phyloP scores from a whole-genome alignment of 768 basidiomycete genomes.

The Tricholoma furcatifolium region DNA sequence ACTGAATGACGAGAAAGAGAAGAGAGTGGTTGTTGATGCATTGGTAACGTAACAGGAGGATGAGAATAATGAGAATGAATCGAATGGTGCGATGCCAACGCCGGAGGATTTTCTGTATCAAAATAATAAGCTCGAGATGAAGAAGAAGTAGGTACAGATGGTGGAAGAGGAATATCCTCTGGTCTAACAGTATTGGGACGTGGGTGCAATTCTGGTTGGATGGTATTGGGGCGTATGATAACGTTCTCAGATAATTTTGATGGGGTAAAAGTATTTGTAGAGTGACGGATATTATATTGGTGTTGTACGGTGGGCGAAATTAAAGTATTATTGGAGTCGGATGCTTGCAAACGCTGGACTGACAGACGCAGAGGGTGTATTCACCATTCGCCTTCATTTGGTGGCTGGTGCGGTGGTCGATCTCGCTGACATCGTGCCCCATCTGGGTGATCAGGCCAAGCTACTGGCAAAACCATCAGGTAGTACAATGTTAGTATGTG shows the following conservation, averaged over 20 bases:
- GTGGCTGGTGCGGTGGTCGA: too few species aligned
- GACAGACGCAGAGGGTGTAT: background rate
- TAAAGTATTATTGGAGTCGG: too few species aligned
- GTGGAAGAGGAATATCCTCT: background rate
- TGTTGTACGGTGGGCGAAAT: background rate
- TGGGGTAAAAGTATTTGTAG: background rate
- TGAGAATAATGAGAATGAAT: too few species aligned
- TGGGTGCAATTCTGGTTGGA: background rate
- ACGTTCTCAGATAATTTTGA: background rate
- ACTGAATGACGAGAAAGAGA: background rate
- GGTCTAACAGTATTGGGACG: background rate
- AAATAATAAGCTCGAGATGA: background rate
- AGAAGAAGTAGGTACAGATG: background rate
- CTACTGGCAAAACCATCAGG: too few species aligned
- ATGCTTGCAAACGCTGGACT: too few species aligned
- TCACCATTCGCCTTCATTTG: too few species aligned
- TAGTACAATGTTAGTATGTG: too few species aligned
- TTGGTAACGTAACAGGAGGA: background rate
- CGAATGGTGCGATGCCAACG: too few species aligned
- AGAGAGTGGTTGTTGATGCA: background rate
- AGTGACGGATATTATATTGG: background rate
- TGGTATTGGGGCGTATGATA: background rate
- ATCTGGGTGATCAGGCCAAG: too few species aligned
- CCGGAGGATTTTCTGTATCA: too few species aligned
- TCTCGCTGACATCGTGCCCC: too few species aligned